Conservation (phyloP, 2,329 filamentous ascomycete species). For the Botryotinia calthae region DNA sequence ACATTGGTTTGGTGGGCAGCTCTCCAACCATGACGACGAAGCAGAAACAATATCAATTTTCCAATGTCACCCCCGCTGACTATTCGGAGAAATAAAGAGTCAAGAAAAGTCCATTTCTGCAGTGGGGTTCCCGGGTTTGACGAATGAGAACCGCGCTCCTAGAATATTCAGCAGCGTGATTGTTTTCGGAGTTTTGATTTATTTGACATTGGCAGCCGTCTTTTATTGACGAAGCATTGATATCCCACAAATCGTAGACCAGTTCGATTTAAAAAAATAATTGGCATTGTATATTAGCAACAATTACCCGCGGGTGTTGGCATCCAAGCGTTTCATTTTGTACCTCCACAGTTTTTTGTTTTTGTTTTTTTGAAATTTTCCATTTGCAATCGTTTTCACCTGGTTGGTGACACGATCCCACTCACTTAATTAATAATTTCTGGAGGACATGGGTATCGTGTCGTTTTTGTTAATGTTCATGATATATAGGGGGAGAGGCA, state of each 20-base stretch:
- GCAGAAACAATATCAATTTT: constrained; percentile 39
- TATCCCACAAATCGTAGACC: constrained; percentile 1
- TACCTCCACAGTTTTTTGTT: neutral
- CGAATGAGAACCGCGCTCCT: neutral
- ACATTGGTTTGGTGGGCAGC: constrained; percentile 21
- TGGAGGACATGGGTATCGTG: neutral
- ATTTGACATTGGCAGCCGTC: neutral
- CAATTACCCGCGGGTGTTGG: neutral
- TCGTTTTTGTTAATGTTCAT: constrained; percentile 28
- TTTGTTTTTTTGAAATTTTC: neutral
- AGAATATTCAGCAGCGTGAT: neutral
- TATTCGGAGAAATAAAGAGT: constrained; percentile 35
- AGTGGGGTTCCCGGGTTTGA: neutral
- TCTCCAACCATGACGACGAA: constrained; percentile 31
- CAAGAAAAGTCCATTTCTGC: neutral
- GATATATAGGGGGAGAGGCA: constrained; percentile 21
- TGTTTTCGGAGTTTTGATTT: neutral
- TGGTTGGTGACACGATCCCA: neutral
- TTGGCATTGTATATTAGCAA: constrained; percentile 7
- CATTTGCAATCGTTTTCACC: neutral
- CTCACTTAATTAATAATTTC: constrained; percentile 14
- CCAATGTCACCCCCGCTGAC: constrained; percentile 38
- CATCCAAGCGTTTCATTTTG: constrained; percentile 5
- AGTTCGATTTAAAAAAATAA: neutral
- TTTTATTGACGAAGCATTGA: neutral